A percentile compares a stretch with the other conserved stretches of the same genome.
These are phyloP conservation scores for Beauveria brongniartii DNA, from an alignment of 2,329 filamentous ascomycete genomes.

Conservation along the genomic window DNA sequence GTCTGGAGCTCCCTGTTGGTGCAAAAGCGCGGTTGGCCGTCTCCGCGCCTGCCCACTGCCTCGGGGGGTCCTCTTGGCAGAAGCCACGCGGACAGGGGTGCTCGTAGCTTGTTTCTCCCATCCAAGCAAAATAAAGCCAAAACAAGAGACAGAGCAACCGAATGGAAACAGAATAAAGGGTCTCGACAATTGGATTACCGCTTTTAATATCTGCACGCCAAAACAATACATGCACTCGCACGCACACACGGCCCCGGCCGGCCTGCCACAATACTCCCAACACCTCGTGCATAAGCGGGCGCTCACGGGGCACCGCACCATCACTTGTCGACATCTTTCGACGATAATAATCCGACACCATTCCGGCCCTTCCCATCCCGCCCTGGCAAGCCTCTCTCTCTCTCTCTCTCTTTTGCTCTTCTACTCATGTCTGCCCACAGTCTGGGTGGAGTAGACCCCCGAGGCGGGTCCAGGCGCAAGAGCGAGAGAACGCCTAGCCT, in stretches of 20 bases:
- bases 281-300: constrained; percentile 1
- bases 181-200: not conserved
- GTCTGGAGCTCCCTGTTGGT: not conserved
- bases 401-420: not conserved
- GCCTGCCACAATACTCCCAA: not conserved
- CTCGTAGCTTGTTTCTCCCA: too few relatives aligned
- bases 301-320: not conserved
- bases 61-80: not conserved
- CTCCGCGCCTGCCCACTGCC: not conserved
- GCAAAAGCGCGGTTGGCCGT: not conserved
- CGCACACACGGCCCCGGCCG: not conserved
- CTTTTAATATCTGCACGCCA: not conserved
- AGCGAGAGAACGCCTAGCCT: not conserved
- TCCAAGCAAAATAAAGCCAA: too few relatives aligned
- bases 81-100: not conserved
- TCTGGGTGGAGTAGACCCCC: not conserved
- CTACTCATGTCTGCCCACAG: not conserved
- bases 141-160: not conserved
- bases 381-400: not conserved
- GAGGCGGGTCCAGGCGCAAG: not conserved
- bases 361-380: not conserved
- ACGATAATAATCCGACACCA: not conserved
- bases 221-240: not conserved
- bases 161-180: not conserved
- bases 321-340: too few relatives aligned